These are phyloP conservation scores for Angophora floribunda DNA, from an alignment of 345 rosid genomes.

Conservation along the genomic window DNA sequence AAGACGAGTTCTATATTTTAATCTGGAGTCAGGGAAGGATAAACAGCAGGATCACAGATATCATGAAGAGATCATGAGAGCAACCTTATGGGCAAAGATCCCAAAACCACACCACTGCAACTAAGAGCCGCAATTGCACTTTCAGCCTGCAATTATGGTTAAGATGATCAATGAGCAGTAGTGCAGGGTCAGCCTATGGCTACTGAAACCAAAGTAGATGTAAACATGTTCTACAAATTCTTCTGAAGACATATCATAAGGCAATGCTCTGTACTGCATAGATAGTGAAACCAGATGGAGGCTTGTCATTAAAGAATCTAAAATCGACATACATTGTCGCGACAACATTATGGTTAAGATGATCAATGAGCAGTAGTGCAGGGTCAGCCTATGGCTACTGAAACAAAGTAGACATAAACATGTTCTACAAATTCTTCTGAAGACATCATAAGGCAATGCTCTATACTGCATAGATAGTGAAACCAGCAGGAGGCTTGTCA, in stretches of 20 bases:
- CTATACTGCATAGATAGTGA: not conserved
- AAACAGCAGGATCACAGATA: not conserved
- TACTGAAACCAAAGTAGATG: not conserved
- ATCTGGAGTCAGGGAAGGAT: not conserved
- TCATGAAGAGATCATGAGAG: not conserved
- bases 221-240: not conserved
- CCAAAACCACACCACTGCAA: constrained; percentile 80
- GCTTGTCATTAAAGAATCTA: not conserved
- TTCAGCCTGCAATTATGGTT: constrained; percentile 61
- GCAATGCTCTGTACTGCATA: not conserved
- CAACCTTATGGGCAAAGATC: constrained; percentile 84
- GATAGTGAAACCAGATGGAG: not conserved
- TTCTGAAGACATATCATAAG: not conserved
- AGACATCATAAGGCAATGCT: too few species aligned
- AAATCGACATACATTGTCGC: not conserved
- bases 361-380: too few species aligned
- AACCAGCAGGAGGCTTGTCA: not conserved
- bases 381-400: too few species aligned
- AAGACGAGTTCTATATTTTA: not conserved
- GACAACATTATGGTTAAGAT: not conserved
- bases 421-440: too few species aligned
- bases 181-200: not conserved
- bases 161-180: not conserved
- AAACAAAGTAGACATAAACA: too few species aligned
- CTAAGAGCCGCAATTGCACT: constrained; percentile 91